Evolutionary conservation across 2,329 filamentous ascomycete species (phyloP), one percentile per base, ranked within the genome.

Genomic region (Ilyonectria sp.): DNA sequence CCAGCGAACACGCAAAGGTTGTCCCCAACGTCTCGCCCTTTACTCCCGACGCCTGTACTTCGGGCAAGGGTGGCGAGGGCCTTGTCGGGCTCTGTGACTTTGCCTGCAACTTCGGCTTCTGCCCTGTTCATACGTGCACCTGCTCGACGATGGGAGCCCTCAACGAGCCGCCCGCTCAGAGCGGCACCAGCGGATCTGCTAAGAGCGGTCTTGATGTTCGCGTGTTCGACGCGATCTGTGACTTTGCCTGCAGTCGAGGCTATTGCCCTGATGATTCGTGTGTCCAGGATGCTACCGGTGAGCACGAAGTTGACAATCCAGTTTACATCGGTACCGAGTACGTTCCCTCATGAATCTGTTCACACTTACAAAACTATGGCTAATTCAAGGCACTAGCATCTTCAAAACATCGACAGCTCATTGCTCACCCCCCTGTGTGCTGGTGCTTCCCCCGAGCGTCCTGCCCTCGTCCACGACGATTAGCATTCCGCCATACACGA

Each of bases 211-310:
- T 49, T 6, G 56, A 59, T 19, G 29, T 43, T 40, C 56, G n/a
- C n/a, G 56, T 59, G 37, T 59, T 49, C 15, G 56, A 59, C n/a
- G 56, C 56, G 3, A 49, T 59, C 56, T 59, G 56, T 23, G 46
- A 59, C 15, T 59, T 59, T 19, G 43, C 56, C n/a, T 59, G 56
- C 31, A 49, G 56, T 8, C 15, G 56, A 59, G 56, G 37, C 15
- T 59, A 59, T 19, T 59, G 56, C 6, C 56, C 56, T n/a, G 29
- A 43, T 4, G 56, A 59, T 17, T 59, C 44, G 26, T 59, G 56
- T 40, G 56, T 59, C 49, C 56, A 59, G 44, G 21, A 49, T 21
- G 56, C 29, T 13, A 43, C 43, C 15, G 44, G 40, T 59, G 56
- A 43, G 4, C 44, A 59, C 40, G 56, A 59, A 7, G 49, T n/a